Percentiles rank a stretch among this genome's conserved stretches.
phyloP scores from a whole-genome alignment of 1,139 yeast species.

The Sugiyamaella paludigena region DNA sequence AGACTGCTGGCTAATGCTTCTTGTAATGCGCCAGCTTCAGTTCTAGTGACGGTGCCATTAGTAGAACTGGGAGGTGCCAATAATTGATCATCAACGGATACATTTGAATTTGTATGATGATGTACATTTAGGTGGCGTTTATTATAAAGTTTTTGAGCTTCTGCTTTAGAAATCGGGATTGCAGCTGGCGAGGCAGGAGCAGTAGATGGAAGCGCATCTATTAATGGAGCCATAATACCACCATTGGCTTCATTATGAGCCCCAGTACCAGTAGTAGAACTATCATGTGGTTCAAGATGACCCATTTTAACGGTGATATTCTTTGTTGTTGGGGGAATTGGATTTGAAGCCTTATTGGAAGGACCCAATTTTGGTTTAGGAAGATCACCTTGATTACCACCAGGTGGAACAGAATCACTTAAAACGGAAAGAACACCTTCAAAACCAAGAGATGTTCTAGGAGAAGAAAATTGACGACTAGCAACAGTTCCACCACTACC shows the following conservation, averaged over 20 bases:
- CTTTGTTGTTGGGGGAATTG: slow-evolving; percentile 66
- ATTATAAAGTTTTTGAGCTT: background rate
- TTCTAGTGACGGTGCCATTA: slow-evolving; percentile 47
- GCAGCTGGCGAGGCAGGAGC: too few species aligned
- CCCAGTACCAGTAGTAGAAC: slow-evolving; percentile 1
- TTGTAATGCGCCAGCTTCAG: slow-evolving; percentile 51
- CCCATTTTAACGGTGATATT: slow-evolving; percentile 42
- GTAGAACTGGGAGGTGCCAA: slow-evolving; percentile 13
- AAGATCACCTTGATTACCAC: slow-evolving; percentile 11
- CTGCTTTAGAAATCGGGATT: too few species aligned
- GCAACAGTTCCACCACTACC: background rate
- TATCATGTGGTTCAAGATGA: too few species aligned
- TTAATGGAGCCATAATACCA: slow-evolving; percentile 1
- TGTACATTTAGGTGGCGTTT: background rate
- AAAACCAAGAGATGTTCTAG: slow-evolving; percentile 27
- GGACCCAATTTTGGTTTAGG: slow-evolving; percentile 38
- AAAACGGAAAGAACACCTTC: slow-evolving; percentile 27
- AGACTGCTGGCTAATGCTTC: slow-evolving; percentile 23
- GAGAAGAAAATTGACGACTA: slow-evolving; percentile 13
- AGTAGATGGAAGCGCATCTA: background rate
- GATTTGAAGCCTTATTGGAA: slow-evolving; percentile 75
- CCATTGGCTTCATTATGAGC: background rate
- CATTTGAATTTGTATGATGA: background rate
- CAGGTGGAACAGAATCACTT: slow-evolving; percentile 5
- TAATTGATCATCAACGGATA: slow-evolving; percentile 9